A percentile compares a stretch with the other conserved stretches of the same genome.
phyloP scores from a whole-genome alignment of 176 grass and related monocot species.

The Aegilops bicornis region DNA sequence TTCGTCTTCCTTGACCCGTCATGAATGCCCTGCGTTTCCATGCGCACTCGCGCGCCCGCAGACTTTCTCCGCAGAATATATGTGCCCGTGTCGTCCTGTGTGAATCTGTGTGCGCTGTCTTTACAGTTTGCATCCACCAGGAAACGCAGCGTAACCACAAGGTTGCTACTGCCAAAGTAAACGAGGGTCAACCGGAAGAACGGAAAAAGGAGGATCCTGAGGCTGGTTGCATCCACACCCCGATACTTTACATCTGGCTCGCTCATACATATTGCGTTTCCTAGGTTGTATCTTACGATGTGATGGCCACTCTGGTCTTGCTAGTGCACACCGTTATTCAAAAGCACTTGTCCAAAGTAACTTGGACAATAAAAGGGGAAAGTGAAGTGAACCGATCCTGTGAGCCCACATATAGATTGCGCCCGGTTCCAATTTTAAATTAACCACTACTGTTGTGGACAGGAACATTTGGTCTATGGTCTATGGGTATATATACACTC shows the following conservation, averaged over 20 bases:
- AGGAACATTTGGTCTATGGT: no score
- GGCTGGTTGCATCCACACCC: not conserved
- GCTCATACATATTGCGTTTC: not conserved
- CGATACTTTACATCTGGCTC: not conserved
- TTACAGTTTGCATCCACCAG: slow-evolving; percentile 38
- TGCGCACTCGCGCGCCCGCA: not conserved
- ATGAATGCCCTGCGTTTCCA: not conserved
- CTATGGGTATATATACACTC: no score
- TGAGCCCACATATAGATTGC: no score
- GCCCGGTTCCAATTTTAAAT: no score
- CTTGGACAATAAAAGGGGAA: not conserved
- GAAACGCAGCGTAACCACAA: not conserved
- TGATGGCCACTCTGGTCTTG: not conserved
- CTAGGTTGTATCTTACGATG: not conserved
- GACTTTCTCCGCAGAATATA: not conserved
- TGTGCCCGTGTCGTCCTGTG: not conserved
- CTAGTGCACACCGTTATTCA: not conserved
- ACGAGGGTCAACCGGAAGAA: not conserved
- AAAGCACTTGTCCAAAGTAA: not conserved
- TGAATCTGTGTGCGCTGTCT: not conserved
- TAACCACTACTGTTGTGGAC: no score
- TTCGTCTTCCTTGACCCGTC: not conserved
- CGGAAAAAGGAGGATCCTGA: not conserved
- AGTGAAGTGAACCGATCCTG: no score
- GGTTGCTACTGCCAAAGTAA: not conserved